Evolutionary conservation across 331 rosid species (phyloP).

Genomic region (Saraca asoca): DNA sequence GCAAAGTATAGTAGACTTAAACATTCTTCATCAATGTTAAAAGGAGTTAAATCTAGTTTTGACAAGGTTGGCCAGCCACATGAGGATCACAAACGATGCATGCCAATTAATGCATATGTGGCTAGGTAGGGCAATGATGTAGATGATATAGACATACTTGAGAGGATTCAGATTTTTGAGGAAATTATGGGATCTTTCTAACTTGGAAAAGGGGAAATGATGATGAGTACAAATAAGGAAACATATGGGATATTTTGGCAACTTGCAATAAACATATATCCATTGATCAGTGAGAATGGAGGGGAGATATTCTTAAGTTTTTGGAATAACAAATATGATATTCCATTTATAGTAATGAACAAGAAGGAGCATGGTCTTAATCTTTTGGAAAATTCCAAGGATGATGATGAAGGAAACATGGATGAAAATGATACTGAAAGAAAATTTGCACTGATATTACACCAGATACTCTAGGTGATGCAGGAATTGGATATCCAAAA

Average conservation of each 20-base stretch:
- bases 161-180: too few relatives aligned
- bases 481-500: conserved; percentile 43
- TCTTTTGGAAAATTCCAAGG: too few relatives aligned
- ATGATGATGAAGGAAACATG: too few relatives aligned
- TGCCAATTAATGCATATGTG: conserved; percentile 2
- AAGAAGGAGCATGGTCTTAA: conserved; percentile 45
- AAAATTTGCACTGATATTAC: conserved; percentile 31
- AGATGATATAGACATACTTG: too few relatives aligned
- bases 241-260: conserved; percentile 45
- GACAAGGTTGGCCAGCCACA: conserved; percentile 12
- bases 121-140: too few relatives aligned
- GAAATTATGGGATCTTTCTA: too few relatives aligned
- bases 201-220: conserved; percentile 30
- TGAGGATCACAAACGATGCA: conserved; percentile 2
- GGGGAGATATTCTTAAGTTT: conserved; percentile 40
- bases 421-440: conserved; percentile 1
- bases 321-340: conserved; percentile 55
- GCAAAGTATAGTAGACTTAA: conserved; percentile 22
- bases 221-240: conserved; percentile 46
- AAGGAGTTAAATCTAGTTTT: conserved; percentile 22
- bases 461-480: conserved; percentile 51
- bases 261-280: too few relatives aligned
- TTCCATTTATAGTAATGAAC: conserved; percentile 51
- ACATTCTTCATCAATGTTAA: conserved; percentile 12
- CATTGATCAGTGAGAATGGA: conserved; percentile 35